Evolutionary conservation across 306 rosid species (phyloP), one percentile per base, ranked within the genome.

Genomic region (Pyrus communis): DNA sequence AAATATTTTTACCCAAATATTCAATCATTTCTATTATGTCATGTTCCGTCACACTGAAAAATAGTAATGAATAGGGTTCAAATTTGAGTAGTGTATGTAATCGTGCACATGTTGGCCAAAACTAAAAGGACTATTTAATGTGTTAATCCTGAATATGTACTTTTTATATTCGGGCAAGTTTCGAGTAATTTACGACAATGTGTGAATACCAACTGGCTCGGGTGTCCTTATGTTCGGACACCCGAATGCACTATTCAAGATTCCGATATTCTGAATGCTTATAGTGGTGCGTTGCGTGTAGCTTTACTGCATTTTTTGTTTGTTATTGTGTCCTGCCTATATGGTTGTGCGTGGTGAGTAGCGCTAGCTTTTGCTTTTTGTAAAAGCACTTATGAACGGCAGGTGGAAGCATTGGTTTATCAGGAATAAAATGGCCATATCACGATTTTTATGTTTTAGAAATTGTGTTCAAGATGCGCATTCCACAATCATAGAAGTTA

Each of bases 311-410:
- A 49, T 46, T 70, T 70, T 62, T 71, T 67, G 77, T 86, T 75
- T 74, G 82, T 68, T 76, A n/a, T 17, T 22, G 43, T 58, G 80
- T 67, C 83, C 70, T 54, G 78, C 71, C 61, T 60, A 6, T 77
- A 64, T 81, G 77, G 86, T 63, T 69, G 70, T 21, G 85, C 80
- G 28, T n/a, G 30, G 68, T 59, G 86, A 22, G 14, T 38, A 35
- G 40, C 22, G 69, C 42, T 78, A 76, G 84, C 73, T 75, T 75
- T 49, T 27, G 74, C 60, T 19, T 75, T 75, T 75, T 75, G 76
- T 62, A 33, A 25, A 73, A 65, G 70, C 62, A 43, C 72, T 51
- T 19, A 9, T 35, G 75, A 51, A 4, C 46, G 19, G 70, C 4
- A 18, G 12, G 11, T 63, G 5, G 42, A 28, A 30, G 67, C 27